Evolutionary conservation across 257 asterid species (phyloP).

Genomic region (Gynochthodes officinalis): DNA sequence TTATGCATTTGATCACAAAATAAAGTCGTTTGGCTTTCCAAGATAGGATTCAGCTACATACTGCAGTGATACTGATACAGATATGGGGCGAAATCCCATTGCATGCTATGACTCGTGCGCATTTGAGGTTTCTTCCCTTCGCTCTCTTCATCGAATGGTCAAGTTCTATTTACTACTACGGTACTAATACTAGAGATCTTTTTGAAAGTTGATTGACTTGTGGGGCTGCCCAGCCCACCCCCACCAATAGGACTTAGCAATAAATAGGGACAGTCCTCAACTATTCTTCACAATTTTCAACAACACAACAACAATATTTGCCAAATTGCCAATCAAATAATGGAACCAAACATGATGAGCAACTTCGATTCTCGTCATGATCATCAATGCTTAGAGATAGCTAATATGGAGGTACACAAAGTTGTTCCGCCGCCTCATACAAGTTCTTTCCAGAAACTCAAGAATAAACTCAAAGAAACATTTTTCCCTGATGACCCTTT

Average conservation of each 20-base stretch:
- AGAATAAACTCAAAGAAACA: constrained; percentile 61
- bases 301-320: background rate
- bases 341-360: constrained; percentile 30
- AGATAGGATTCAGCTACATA: background rate
- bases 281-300: background rate
- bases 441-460: constrained; percentile 48
- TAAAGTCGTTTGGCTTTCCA: background rate
- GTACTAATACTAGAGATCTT: constrained; percentile 24
- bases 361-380: constrained; percentile 13
- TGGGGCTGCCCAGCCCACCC: constrained; percentile 6
- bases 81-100: too few species aligned
- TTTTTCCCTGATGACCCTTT: constrained; percentile 86
- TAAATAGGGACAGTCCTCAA: constrained; percentile 15
- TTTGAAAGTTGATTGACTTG: constrained; percentile 28
- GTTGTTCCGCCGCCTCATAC: constrained; percentile 68
- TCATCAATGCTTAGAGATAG: constrained; percentile 23
- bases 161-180: background rate
- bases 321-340: background rate
- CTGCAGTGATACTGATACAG: background rate
- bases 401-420: constrained; percentile 51
- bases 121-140: too few species aligned
- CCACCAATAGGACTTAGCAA: background rate
- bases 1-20: background rate
- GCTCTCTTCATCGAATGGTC: constrained; percentile 3
- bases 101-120: too few species aligned